Percentiles rank a stretch among this genome's conserved stretches.
phyloP scores from a whole-genome alignment of 768 basidiomycete genomes.

The Suillus bovinus region DNA sequence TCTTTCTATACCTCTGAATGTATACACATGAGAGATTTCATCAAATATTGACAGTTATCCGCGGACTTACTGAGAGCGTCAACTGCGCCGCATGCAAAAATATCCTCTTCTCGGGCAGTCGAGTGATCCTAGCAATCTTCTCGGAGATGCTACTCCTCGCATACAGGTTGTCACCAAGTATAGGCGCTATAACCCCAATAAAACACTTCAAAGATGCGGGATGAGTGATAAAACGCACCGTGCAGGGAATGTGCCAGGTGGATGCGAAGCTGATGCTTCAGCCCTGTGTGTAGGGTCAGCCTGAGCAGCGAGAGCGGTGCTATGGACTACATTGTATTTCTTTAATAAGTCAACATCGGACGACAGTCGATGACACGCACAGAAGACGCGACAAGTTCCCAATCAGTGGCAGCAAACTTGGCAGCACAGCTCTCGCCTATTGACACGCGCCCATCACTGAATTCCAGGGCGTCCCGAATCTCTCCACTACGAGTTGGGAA shows the following conservation, averaged over 20 bases:
- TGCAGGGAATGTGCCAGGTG: conserved; percentile 55
- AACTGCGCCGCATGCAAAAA: conserved; percentile 63
- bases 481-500: conserved; percentile 43
- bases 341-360: conserved; percentile 18
- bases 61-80: conserved; percentile 50
- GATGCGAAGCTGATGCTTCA: conserved; percentile 72
- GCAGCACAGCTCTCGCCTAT: conserved; percentile 30
- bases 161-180: conserved; percentile 61
- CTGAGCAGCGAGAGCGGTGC: conserved; percentile 58
- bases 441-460: conserved; percentile 46
- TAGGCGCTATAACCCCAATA: conserved; percentile 48
- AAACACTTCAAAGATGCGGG: conserved; percentile 2
- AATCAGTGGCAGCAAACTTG: conserved; percentile 43
- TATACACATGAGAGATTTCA: conserved; percentile 7
- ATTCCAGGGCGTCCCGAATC: conserved; percentile 44
- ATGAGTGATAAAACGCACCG: conserved; percentile 34
- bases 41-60: background rate
- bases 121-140: conserved; percentile 27
- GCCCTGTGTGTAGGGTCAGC: conserved; percentile 57
- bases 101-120: conserved; percentile 46
- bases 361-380: conserved; percentile 39
- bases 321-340: conserved; percentile 33
- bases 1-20: conserved; percentile 48
- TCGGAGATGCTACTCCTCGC: conserved; percentile 38
- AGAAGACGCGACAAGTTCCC: conserved; percentile 60